These are phyloP conservation scores for Sherardia arvensis DNA, from an alignment of 257 asterid species.

Conservation along the genomic window DNA sequence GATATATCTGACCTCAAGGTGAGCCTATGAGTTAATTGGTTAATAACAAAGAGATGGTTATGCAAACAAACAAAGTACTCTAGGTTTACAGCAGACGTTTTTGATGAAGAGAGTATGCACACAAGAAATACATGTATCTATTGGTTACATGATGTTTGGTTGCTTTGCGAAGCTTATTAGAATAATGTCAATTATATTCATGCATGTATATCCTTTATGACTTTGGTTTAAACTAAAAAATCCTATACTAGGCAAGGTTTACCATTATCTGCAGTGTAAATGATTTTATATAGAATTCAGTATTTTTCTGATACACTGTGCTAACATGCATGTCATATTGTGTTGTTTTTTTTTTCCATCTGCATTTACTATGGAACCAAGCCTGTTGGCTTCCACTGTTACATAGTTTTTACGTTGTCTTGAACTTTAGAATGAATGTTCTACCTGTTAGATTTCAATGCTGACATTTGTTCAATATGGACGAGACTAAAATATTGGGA, in stretches of 20 bases:
- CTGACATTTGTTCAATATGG: background rate
- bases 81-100: background rate
- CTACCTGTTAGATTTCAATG: background rate
- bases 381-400: background rate
- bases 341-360: background rate
- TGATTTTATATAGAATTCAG: background rate
- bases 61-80: background rate
- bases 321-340: background rate
- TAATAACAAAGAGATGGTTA: background rate
- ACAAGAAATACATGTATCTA: background rate
- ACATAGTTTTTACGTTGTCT: background rate
- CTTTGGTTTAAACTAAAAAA: background rate
- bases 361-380: background rate
- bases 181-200: too few species aligned
- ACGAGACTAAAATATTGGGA: background rate
- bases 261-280: background rate
- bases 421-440: background rate
- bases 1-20: background rate
- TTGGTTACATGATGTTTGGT: background rate
- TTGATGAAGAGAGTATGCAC: background rate
- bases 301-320: background rate
- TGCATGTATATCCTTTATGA: background rate
- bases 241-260: background rate
- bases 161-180: background rate
- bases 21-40: background rate